Evolutionary conservation across 106 monocot genomes (phyloP).

Genomic region (Dioscorea dumetorum): DNA sequence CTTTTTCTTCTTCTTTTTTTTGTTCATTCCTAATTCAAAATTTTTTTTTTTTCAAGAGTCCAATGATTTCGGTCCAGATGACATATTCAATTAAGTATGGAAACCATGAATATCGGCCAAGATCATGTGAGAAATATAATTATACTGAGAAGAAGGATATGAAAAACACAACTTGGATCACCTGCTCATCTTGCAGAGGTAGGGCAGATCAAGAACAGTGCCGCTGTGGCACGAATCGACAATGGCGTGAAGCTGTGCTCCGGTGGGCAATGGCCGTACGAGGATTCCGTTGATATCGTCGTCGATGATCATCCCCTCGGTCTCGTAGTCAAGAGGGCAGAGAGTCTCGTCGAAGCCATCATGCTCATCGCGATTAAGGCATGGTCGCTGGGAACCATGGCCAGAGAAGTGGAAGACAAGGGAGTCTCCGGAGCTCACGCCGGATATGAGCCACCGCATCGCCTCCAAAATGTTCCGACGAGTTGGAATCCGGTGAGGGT

Average conservation of each 20-base stretch:
- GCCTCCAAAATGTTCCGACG: conserved; percentile 57
- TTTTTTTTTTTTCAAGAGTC: too few relatives aligned
- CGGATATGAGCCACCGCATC: conserved; percentile 70
- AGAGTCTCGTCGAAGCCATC: conserved; percentile 85
- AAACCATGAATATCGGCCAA: too few relatives aligned
- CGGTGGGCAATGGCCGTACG: conserved; percentile 46
- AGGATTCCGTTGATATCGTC: conserved; percentile 73
- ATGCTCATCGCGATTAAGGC: conserved; percentile 37
- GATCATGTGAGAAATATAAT: too few relatives aligned
- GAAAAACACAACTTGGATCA: neutral
- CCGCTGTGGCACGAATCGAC: conserved; percentile 92
- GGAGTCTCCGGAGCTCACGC: conserved; percentile 51
- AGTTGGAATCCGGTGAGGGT: conserved; percentile 44
- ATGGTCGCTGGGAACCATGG: conserved; percentile 62
- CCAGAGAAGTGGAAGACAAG: conserved; percentile 95
- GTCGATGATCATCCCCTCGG: conserved; percentile 56
- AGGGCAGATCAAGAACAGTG: conserved; percentile 72
- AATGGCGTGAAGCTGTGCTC: conserved; percentile 73
- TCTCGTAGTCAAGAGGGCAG: conserved; percentile 79
- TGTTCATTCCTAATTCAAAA: too few relatives aligned
- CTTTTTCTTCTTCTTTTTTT: too few relatives aligned
- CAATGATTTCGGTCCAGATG: too few relatives aligned
- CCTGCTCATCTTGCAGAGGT: conserved; percentile 65
- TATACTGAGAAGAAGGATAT: too few relatives aligned
- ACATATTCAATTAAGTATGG: too few relatives aligned